These are phyloP conservation scores for Populus davidiana DNA, from an alignment of 345 rosid genomes.

Conservation along the genomic window DNA sequence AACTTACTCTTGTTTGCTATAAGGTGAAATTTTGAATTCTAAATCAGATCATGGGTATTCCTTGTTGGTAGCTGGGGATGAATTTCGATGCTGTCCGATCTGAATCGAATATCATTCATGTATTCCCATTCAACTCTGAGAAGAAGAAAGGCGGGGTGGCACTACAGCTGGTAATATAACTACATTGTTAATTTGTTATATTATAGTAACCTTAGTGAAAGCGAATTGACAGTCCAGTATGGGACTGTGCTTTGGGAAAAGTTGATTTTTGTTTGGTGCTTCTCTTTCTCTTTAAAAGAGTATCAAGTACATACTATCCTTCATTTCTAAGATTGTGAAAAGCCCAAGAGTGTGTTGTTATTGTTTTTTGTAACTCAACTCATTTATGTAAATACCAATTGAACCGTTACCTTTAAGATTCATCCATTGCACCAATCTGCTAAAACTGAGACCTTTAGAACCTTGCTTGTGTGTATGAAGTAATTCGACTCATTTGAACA, in stretches of 20 bases:
- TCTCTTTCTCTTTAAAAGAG: not conserved
- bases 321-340: not conserved
- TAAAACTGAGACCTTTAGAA: not conserved
- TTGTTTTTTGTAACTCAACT: not conserved
- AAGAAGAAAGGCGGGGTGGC: slow-evolving; percentile 98
- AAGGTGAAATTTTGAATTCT: not conserved
- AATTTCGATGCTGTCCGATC: slow-evolving; percentile 67
- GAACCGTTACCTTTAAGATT: not conserved
- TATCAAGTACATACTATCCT: not conserved
- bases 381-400: not conserved
- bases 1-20: not conserved
- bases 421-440: not conserved
- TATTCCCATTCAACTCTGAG: slow-evolving; percentile 94
- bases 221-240: not conserved
- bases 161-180: slow-evolving; percentile 51
- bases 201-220: not conserved
- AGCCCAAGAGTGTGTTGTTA: not conserved
- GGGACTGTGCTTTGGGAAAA: not conserved
- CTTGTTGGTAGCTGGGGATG: slow-evolving; percentile 76
- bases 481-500: not conserved
- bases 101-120: slow-evolving; percentile 67
- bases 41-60: not conserved
- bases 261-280: not conserved
- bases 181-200: not conserved
- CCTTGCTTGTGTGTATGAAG: not conserved